phyloP scores from a whole-genome alignment of 768 basidiomycete genomes.

The Russula sp. region DNA sequence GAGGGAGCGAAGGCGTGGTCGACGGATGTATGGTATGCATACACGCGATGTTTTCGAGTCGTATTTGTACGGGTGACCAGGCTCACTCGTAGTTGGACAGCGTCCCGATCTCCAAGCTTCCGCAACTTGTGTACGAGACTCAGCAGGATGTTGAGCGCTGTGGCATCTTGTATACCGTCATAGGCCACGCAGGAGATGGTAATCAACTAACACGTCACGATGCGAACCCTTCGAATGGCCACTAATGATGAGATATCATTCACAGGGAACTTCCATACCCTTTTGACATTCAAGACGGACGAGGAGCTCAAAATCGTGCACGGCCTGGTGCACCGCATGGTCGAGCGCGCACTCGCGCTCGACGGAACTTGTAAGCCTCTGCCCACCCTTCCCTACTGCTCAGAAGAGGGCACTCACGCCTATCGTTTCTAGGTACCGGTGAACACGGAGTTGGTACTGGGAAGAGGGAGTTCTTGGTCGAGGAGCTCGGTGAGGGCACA shows the following conservation, averaged over 20 bases:
- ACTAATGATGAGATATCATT: neutral
- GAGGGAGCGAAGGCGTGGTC: slow-evolving; percentile 56
- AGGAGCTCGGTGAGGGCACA: slow-evolving; percentile 79
- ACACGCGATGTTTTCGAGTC: neutral
- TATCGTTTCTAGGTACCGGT: slow-evolving; percentile 49
- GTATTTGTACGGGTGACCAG: neutral
- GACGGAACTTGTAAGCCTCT: slow-evolving; percentile 59
- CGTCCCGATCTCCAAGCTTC: slow-evolving; percentile 61
- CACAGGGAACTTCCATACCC: slow-evolving; percentile 41
- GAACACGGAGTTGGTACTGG: slow-evolving; percentile 89
- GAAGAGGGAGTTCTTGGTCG: slow-evolving; percentile 72
- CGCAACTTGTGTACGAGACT: slow-evolving; percentile 60
- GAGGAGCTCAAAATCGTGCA: slow-evolving; percentile 33
- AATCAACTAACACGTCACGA: slow-evolving; percentile 26
- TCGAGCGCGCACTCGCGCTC: slow-evolving; percentile 57
- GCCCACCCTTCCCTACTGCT: slow-evolving; percentile 15
- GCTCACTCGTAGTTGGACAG: slow-evolving; percentile 25
- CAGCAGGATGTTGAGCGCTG: slow-evolving; percentile 57
- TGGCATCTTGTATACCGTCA: slow-evolving; percentile 57
- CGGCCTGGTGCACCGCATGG: slow-evolving; percentile 51
- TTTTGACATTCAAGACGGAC: slow-evolving; percentile 34
- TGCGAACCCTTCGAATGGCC: neutral
- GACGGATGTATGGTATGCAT: slow-evolving; percentile 68
- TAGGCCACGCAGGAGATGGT: slow-evolving; percentile 76
- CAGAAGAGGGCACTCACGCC: neutral